Conservation (phyloP, 257 asterid species). For the Capsicum chinense region DNA sequence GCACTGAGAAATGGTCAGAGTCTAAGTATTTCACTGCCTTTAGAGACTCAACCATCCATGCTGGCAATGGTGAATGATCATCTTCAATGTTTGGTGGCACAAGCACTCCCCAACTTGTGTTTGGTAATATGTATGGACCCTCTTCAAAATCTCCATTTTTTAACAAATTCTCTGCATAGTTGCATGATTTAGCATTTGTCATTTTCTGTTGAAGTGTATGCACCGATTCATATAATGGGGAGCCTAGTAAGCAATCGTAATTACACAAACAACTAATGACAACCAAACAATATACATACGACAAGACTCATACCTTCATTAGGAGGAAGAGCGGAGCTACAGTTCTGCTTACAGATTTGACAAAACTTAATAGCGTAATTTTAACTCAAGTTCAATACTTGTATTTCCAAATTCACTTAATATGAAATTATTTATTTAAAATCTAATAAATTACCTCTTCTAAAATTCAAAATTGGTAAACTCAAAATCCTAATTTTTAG, state of each 20-base stretch:
- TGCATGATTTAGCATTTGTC: neutral
- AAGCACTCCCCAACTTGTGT: conserved; percentile 93
- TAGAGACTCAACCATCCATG: conserved; percentile 95
- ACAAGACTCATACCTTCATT: neutral
- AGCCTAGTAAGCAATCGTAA: no score
- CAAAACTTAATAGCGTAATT: neutral
- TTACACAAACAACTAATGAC: no score
- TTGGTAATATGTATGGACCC: conserved; percentile 89
- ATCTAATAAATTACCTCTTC: neutral
- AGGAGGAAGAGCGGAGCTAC: neutral
- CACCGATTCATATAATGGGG: no score
- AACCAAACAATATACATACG: neutral
- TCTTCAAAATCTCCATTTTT: conserved; percentile 93
- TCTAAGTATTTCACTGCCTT: conserved; percentile 92
- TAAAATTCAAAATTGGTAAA: neutral
- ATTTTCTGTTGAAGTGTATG: no score
- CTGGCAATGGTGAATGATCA: conserved; percentile 91
- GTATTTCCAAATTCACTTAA: neutral
- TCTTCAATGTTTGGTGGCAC: conserved; percentile 94
- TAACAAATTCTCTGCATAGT: conserved; percentile 67
- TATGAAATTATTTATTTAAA: neutral
- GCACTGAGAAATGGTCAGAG: conserved; percentile 82
- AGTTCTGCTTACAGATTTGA: neutral
- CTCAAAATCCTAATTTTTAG: neutral
- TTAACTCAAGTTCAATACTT: neutral